phyloP scores from a whole-genome alignment of 306 rosid genomes.

The Cyclanthera cordifolia region DNA sequence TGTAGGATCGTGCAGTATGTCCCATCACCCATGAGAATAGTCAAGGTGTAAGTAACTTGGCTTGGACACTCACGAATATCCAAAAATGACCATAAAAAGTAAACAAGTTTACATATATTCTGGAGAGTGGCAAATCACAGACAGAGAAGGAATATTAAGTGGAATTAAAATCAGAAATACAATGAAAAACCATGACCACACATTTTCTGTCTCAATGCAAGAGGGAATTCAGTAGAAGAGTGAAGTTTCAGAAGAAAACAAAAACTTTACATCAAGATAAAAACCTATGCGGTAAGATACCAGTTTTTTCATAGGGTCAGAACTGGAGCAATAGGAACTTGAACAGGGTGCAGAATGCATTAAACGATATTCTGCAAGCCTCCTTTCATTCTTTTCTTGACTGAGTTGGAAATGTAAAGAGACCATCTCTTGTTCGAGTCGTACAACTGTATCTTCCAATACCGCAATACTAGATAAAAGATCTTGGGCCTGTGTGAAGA shows the following conservation, averaged over 20 bases:
- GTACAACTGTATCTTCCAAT: constrained; percentile 40
- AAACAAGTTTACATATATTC: not conserved
- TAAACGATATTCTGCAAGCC: constrained; percentile 52
- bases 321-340: constrained; percentile 26
- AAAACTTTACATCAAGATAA: not conserved
- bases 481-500: constrained; percentile 38
- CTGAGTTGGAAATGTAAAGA: constrained; percentile 68
- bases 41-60: no score
- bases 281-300: constrained; percentile 21
- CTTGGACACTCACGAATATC: no score
- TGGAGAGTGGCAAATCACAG: not conserved
- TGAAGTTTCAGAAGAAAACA: not conserved
- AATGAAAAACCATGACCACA: no score
- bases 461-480: constrained; percentile 40
- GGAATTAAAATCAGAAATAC: not conserved
- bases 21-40: no score
- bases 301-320: constrained; percentile 19
- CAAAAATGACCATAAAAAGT: not conserved
- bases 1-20: no score
- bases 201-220: not conserved
- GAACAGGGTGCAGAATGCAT: constrained; percentile 41
- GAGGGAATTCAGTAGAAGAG: not conserved
- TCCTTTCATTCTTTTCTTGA: constrained; percentile 72
- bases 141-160: not conserved
- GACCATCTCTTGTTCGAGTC: constrained; percentile 49